phyloP scores from a whole-genome alignment of 164 flowering plant genomes.

The Vitis rotundifolia region DNA sequence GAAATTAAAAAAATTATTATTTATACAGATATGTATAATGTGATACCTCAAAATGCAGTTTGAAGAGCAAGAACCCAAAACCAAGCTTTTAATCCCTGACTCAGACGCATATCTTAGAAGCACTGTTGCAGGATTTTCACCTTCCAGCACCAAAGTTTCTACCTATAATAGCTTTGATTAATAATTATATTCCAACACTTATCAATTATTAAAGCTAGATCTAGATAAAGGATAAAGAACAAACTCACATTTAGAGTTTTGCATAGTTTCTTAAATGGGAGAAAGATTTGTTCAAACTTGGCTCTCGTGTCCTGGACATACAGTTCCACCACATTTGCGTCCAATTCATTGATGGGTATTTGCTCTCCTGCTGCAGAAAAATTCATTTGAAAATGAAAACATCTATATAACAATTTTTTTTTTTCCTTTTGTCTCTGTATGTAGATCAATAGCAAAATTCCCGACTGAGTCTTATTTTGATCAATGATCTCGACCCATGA shows the following conservation, averaged over 20 bases:
- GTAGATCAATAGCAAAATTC: no score
- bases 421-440: no score
- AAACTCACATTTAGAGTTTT: conserved; percentile 40
- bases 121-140: conserved; percentile 64
- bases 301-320: conserved; percentile 57
- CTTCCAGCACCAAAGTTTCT: conserved; percentile 73
- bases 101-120: conserved; percentile 58
- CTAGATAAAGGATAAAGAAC: neutral
- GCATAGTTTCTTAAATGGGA: conserved; percentile 57
- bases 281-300: conserved; percentile 47
- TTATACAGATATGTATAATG: neutral
- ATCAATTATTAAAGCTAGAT: neutral
- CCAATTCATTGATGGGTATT: conserved; percentile 51
- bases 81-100: conserved; percentile 43
- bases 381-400: no score
- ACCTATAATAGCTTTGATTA: conserved; percentile 32
- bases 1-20: neutral
- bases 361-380: conserved; percentile 54
- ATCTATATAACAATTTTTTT: no score
- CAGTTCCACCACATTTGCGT: conserved; percentile 48
- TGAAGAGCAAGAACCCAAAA: conserved; percentile 60
- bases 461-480: no score
- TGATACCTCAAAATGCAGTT: conserved; percentile 52
- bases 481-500: no score
- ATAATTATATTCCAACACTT: neutral